Conservation (phyloP, 371 early-diverging fungal species). For the Blakeslea trispora region DNA sequence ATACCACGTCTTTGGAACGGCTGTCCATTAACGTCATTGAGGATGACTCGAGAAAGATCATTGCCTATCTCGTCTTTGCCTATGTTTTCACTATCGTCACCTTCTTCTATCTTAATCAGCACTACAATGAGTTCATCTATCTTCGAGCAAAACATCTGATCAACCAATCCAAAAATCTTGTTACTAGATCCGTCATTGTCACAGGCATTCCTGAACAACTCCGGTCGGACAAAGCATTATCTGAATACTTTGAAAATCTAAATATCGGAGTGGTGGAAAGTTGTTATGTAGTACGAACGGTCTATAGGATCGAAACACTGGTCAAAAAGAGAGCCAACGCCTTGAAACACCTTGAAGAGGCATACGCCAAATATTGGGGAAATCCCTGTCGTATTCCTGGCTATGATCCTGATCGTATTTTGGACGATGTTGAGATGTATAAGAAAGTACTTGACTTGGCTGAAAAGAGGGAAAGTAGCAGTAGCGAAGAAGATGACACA, state of each 20-base stretch:
- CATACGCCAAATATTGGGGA: slow-evolving; percentile 48
- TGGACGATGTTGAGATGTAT: slow-evolving; percentile 36
- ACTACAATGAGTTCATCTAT: slow-evolving; percentile 48
- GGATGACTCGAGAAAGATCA: slow-evolving; percentile 33
- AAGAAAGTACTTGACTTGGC: slow-evolving; percentile 27
- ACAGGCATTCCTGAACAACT: slow-evolving; percentile 52
- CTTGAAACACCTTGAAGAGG: slow-evolving; percentile 39
- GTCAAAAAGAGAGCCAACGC: slow-evolving; percentile 39
- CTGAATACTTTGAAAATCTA: slow-evolving; percentile 55
- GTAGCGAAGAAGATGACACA: slow-evolving; percentile 6
- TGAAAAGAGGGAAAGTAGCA: slow-evolving; percentile 7
- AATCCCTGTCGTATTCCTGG: slow-evolving; percentile 48
- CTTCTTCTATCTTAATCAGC: slow-evolving; percentile 50
- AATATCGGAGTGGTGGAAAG: slow-evolving; percentile 55
- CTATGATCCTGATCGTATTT: slow-evolving; percentile 47
- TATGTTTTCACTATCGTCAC: slow-evolving; percentile 57
- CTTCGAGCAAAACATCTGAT: slow-evolving; percentile 52
- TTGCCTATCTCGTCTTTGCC: slow-evolving; percentile 58
- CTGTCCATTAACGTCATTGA: slow-evolving; percentile 39
- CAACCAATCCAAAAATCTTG: slow-evolving; percentile 37
- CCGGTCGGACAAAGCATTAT: slow-evolving; percentile 46
- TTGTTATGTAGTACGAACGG: slow-evolving; percentile 56
- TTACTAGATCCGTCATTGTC: slow-evolving; percentile 57
- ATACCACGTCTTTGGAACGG: slow-evolving; percentile 21
- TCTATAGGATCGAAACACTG: slow-evolving; percentile 34